Percentiles rank a stretch among this genome's conserved stretches.
Evolutionary conservation across 257 asterid species (phyloP).

Genomic region (Leptodermis oblonga): DNA sequence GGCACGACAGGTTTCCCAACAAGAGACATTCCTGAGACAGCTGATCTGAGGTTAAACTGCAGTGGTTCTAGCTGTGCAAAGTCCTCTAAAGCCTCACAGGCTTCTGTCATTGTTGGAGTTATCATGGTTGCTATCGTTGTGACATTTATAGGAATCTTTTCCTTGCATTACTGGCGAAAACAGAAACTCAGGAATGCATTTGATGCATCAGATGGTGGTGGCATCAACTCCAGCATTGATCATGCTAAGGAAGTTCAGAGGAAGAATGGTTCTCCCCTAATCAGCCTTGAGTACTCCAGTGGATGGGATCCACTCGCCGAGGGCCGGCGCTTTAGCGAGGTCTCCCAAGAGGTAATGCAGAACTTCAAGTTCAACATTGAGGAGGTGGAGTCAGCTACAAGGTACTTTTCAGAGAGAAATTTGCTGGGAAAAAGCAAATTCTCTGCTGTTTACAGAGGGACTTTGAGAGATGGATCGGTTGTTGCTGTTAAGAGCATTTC

Average conservation of each 20-base stretch:
- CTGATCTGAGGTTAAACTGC: conserved; percentile 67
- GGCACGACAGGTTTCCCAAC: conserved; percentile 40
- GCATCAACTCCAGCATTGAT: conserved; percentile 44
- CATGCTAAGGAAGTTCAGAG: conserved; percentile 38
- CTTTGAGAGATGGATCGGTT: conserved; percentile 63
- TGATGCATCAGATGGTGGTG: conserved; percentile 36
- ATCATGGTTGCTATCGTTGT: conserved; percentile 35
- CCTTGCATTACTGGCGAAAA: conserved; percentile 51
- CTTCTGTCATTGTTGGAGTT: conserved; percentile 58
- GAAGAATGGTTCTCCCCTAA: conserved; percentile 83
- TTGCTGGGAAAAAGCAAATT: conserved; percentile 67
- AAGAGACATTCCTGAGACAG: conserved; percentile 76
- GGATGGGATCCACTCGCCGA: conserved; percentile 97
- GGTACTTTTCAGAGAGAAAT: conserved; percentile 74
- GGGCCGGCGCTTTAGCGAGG: conserved; percentile 62
- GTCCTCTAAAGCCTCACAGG: conserved; percentile 48
- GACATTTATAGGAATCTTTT: conserved; percentile 39
- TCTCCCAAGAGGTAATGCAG: conserved; percentile 59
- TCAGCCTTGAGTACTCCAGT: conserved; percentile 77
- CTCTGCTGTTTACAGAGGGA: conserved; percentile 65
- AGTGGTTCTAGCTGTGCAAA: conserved; percentile 48
- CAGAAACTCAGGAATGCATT: conserved; percentile 45
- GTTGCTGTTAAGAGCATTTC: conserved; percentile 74
- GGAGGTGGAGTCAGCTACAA: conserved; percentile 82
- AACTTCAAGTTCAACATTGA: conserved; percentile 65